phyloP scores from a whole-genome alignment of 768 basidiomycete species.

The Rubroboletus satanas region DNA sequence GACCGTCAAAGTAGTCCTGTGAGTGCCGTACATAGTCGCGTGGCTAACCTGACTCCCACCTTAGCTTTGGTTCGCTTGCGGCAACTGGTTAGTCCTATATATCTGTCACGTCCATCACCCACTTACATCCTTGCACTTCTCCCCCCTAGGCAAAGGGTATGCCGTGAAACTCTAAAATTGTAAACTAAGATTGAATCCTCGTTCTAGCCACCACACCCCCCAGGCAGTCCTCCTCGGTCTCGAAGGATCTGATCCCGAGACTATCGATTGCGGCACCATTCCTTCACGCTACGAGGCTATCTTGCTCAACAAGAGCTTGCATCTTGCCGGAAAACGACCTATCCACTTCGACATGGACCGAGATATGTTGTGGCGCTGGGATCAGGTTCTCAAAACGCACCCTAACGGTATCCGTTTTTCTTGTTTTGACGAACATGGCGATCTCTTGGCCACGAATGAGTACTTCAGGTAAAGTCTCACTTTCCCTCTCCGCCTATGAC shows the following conservation, averaged over 20 bases:
- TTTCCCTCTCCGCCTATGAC: not conserved
- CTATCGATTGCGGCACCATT: slow-evolving; percentile 84
- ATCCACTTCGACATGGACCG: slow-evolving; percentile 84
- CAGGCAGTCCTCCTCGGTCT: slow-evolving; percentile 82
- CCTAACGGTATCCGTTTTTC: slow-evolving; percentile 94
- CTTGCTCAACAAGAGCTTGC: slow-evolving; percentile 56
- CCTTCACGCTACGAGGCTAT: slow-evolving; percentile 72
- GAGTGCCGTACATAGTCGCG: slow-evolving; percentile 23
- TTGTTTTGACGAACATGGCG: slow-evolving; percentile 75
- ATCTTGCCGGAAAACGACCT: slow-evolving; percentile 68
- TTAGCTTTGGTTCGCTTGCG: slow-evolving; percentile 86
- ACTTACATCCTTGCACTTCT: slow-evolving; percentile 4
- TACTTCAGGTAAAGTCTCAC: slow-evolving; percentile 62
- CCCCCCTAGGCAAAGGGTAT: slow-evolving; percentile 68
- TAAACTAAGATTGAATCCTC: slow-evolving; percentile 1
- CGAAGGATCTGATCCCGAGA: slow-evolving; percentile 91
- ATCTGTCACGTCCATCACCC: not conserved
- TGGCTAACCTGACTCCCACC: not conserved
- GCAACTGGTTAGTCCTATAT: slow-evolving; percentile 64
- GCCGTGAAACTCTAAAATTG: slow-evolving; percentile 14
- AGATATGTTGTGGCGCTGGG: slow-evolving; percentile 93
- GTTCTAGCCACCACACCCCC: slow-evolving; percentile 73
- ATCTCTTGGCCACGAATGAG: slow-evolving; percentile 89
- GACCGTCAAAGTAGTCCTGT: slow-evolving; percentile 84
- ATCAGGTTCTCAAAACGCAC: slow-evolving; percentile 83